Base-by-base conservation (phyloP, 495 filamentous ascomycete species). In the Neurospora hispaniola region DNA sequence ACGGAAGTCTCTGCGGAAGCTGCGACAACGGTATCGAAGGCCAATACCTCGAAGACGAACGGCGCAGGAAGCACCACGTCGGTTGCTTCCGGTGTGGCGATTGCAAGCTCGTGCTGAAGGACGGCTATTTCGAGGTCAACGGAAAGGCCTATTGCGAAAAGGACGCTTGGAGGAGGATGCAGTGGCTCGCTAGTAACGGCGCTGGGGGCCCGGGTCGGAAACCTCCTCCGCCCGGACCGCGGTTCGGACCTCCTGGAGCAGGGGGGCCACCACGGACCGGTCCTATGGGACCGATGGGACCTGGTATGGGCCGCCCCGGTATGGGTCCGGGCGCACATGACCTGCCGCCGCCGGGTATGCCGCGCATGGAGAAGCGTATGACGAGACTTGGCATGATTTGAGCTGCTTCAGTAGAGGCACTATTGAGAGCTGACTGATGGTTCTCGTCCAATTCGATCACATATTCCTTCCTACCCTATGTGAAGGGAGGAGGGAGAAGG, bases 1-100 rank as follows among this genome's bases (percentile, higher is more conserved):
- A 99, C 78, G 89, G 90, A 48, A 95, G 92, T 27, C 80, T 97
- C 1, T 99, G 96, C 78, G 86, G 86, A 2, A 87, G 86, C 44
- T 99, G 96, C 79, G 88, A 92, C 76, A 81, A 81, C 18, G 96
- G 96, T 12, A 98, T 99, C 76, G 96, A 99, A 78, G 96, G 96
- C 3, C 89, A 95, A 74, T 99, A 96, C 77, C 87, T 98, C n/a
- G 94, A 97, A 78, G 97, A 94, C 14, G 90, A 91, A 54, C 82
- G 86, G 59, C 81, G 87, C 62, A 88, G 87, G 71, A 97, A 97
- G 78, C 96, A 95, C 81, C 96, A 99, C 81, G 89, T 93, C 0
- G 82, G 86, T 18, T 99, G 96, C 79, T 91, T 99, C 80, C 90
- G 88, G 71, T 98, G 96, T 80, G 86, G 86, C 38, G 88, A 89